Percentiles rank a stretch among this genome's conserved stretches.
Conservation (phyloP, 2,329 filamentous ascomycete genomes). For the Colletotrichum australisinense region DNA sequence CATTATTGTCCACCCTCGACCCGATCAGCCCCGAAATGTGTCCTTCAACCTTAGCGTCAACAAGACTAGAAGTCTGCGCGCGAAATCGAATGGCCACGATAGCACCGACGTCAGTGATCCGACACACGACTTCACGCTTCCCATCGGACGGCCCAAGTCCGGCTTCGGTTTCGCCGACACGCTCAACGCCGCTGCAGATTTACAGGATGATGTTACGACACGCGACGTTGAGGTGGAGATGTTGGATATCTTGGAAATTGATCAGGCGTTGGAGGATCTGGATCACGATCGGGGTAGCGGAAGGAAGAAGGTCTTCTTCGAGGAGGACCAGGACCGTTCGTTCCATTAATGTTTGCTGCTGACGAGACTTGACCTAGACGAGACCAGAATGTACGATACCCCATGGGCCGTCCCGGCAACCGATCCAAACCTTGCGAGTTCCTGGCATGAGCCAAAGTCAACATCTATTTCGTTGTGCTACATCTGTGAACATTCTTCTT, state of each 20-base stretch:
- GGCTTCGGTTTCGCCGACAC: constrained; percentile 64
- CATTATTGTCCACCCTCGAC: constrained; percentile 66
- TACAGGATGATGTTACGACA: constrained; percentile 58
- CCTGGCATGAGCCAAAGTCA: constrained; percentile 16
- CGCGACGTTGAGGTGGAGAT: constrained; percentile 70
- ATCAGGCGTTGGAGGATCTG: constrained; percentile 68
- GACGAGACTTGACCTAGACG: constrained; percentile 28
- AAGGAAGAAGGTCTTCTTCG: constrained; percentile 65
- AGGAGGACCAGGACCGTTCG: constrained; percentile 43
- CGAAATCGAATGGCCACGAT: constrained; percentile 19
- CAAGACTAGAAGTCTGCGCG: constrained; percentile 41
- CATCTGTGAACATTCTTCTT: background rate
- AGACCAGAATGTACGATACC: constrained; percentile 52
- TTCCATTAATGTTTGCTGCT: constrained; percentile 29
- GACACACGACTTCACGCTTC: constrained; percentile 38
- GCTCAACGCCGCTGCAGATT: constrained; percentile 64
- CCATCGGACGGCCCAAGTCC: constrained; percentile 45
- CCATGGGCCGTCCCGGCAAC: constrained; percentile 33
- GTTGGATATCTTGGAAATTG: constrained; percentile 75
- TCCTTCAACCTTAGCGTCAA: constrained; percentile 63
- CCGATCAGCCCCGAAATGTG: constrained; percentile 49
- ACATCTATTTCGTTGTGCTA: constrained; percentile 24
- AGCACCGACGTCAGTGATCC: constrained; percentile 29
- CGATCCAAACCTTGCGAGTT: background rate
- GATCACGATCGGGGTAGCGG: constrained; percentile 60